Base-by-base conservation (phyloP, 306 rosid species). In the Inga leiocalycina region DNA sequence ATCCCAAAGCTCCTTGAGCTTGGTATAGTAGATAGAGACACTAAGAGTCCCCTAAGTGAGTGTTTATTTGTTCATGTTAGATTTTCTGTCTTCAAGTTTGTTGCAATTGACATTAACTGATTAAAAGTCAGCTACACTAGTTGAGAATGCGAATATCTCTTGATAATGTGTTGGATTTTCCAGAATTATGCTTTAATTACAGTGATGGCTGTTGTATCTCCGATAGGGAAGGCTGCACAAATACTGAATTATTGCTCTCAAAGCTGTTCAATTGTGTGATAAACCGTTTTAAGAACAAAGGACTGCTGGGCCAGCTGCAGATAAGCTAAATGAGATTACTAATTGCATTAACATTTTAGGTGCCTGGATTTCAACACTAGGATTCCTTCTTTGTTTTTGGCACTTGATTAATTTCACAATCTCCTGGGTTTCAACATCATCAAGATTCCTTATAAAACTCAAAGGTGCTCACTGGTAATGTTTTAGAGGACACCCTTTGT, bases 191-290 rank as follows among this genome's bases (percentile, higher is more conserved):
- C 19, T 48, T 48, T 46, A 69, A 45, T 48, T 61, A 77, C 54
- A 70, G 27, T 13, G 37, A 12, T 11, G 67, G 9, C 9, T 54
- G 77, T 76, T 82, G 51, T 27, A 17, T 66, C 71, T 75, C 57
- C 48, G 7, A 41, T 43, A 67, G 20, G 67, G 74, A 45, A 64
- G 66, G 30, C 34, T 56, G 71, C 24, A 56, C 49, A 64, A 51
- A 39, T 15, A 82, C 14, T 57, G 13, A 82, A 20, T 6, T 20
- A 8, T 72, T 4, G 41, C 56, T 6, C 15, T 48, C 17, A 71
- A 64, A 74, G 74, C 43, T n/a, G 57, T 74, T 81, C 57, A 44
- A 10, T 56, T 35, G 69, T 34, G 34, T 79, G 48, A 74, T 49
- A 74, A 34, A 22, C 30, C 68, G 20, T 19, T 68, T 68, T 20